phyloP scores from a whole-genome alignment of 352 stramenopile species.

The Globisporangium nagaii region DNA sequence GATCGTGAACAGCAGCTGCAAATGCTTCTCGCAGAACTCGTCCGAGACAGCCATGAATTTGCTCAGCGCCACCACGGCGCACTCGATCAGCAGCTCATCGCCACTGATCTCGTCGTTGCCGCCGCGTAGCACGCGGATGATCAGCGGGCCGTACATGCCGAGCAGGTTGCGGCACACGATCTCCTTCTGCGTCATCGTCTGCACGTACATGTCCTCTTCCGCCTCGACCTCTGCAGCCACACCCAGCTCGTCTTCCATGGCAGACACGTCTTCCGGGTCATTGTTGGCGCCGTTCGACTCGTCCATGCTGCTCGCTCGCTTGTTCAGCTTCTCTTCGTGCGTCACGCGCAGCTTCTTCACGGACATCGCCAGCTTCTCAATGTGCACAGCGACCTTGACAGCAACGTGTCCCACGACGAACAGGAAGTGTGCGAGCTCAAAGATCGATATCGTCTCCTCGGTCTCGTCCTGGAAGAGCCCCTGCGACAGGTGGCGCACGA shows the following conservation, averaged over 20 bases:
- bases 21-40: conserved; percentile 93
- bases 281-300: conserved; percentile 16
- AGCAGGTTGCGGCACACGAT: conserved; percentile 91
- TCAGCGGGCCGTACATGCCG: conserved; percentile 86
- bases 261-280: conserved; percentile 55
- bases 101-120: conserved; percentile 51
- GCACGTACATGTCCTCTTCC: conserved; percentile 89
- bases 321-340: conserved; percentile 66
- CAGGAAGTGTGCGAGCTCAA: conserved; percentile 90
- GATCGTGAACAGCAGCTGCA: conserved; percentile 94
- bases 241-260: conserved; percentile 92
- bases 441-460: conserved; percentile 53
- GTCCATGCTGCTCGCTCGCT: conserved; percentile 14
- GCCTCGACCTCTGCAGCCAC: conserved; percentile 87
- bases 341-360: conserved; percentile 84
- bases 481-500: conserved; percentile 63
- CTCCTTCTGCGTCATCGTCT: conserved; percentile 90
- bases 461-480: conserved; percentile 54
- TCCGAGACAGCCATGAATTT: conserved; percentile 98
- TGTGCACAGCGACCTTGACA: conserved; percentile 93
- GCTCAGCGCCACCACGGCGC: conserved; percentile 92
- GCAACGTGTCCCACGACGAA: conserved; percentile 94
- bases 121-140: conserved; percentile 82
- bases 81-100: conserved; percentile 85
- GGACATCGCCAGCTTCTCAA: conserved; percentile 85